These are phyloP conservation scores for Avena insularis DNA, from an alignment of 176 grass and related monocot species.

Conservation along the genomic window DNA sequence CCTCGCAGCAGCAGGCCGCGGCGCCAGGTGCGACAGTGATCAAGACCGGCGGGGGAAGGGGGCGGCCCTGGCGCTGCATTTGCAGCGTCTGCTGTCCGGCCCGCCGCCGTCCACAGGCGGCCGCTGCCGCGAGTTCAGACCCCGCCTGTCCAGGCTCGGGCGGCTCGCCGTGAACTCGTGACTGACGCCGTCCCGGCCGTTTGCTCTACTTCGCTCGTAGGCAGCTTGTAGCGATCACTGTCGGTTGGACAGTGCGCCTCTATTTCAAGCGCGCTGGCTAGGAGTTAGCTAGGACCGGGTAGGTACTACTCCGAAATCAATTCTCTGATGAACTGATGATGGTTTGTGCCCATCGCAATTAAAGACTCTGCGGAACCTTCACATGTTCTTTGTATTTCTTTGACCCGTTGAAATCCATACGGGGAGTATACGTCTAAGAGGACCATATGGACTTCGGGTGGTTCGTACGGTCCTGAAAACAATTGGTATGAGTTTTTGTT, in stretches of 20 bases:
- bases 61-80: conserved; percentile 51
- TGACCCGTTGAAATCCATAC: too few relatives aligned
- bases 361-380: too few relatives aligned
- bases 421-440: too few relatives aligned
- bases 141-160: conserved; percentile 65
- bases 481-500: too few relatives aligned
- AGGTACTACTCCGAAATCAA: too few relatives aligned
- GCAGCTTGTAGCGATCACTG: not conserved
- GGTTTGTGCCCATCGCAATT: too few relatives aligned
- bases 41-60: not conserved
- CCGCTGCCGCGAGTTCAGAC: conserved; percentile 57
- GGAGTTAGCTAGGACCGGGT: too few relatives aligned
- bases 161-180: conserved; percentile 47
- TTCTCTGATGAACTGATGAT: too few relatives aligned
- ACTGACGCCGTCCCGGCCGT: not conserved
- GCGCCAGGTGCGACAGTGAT: not conserved
- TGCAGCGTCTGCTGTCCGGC: conserved; percentile 53
- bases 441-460: too few relatives aligned
- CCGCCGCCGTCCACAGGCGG: conserved; percentile 38
- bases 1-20: not conserved
- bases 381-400: too few relatives aligned
- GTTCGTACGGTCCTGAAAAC: too few relatives aligned
- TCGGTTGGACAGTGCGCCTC: not conserved
- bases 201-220: not conserved
- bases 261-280: conserved; percentile 38